Base-by-base conservation (phyloP, 306 rosid species). In the Sicyos baderoa region DNA sequence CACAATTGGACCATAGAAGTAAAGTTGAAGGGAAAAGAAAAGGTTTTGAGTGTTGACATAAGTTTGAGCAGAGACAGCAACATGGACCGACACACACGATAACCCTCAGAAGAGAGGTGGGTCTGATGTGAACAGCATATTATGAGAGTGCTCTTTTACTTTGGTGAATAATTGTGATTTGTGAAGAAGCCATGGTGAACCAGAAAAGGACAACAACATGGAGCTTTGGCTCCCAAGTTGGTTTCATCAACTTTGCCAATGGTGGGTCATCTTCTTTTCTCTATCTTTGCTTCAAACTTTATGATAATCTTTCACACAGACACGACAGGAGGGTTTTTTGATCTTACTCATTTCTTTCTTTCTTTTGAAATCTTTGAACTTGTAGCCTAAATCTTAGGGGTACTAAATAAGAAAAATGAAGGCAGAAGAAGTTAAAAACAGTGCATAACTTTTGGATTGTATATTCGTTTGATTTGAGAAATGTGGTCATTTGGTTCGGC, bases 401-500 rank as follows among this genome's bases (percentile, higher is more conserved):
- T 37, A 21, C 18, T 21, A 65, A 65, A 45, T 45, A 63, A 19
- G 70, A 29, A 9, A 18, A n/a, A 9, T 5, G 5, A 35, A 17
- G 22, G 40, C n/a, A 44, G 70, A 42, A 42, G 53, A 14, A 23
- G 71, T 25, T 66, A 66, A 22, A 21, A 47, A 47, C 54, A 21
- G 55, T 66, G 71, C 21, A 47, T 22, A 14, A 4, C 3, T 66
- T 19, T 64, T 25, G 23, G 45, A 61, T 32, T 61, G 12, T 37
- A 61, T 37, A n/a, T 61, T 61, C 29, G 25, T n/a, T 62, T 62
- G 6, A 18, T 62, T 35, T 16, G 9, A 37, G 27, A 42, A 63
- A 63, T 63, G 18, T 63, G 35, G 69, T 63, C 69, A 63, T 63
- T 42, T 42, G 32, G 69, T 63, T 63, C 69, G 32, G 52, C 52